These are phyloP conservation scores for Aspergillus ochraceus DNA, from an alignment of 2,329 filamentous ascomycete genomes.

Conservation along the genomic window DNA sequence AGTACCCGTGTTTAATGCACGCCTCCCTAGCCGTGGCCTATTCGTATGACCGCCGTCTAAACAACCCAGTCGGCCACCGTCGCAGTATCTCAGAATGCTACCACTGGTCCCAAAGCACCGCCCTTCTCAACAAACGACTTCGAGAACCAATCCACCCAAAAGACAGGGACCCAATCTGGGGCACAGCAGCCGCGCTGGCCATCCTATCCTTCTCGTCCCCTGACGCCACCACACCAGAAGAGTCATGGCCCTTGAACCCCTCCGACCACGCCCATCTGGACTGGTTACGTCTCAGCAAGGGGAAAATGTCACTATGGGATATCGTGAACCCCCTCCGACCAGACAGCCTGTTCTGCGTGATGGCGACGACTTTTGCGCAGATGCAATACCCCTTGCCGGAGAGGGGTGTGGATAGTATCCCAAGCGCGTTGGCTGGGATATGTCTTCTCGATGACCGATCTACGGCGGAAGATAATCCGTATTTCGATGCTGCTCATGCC, in stretches of 20 bases:
- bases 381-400: slow-evolving; percentile 37
- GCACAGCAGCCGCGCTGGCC: slow-evolving; percentile 45
- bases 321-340: slow-evolving; percentile 51
- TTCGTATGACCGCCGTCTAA: slow-evolving; percentile 36
- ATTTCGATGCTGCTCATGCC: slow-evolving; percentile 41
- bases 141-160: slow-evolving; percentile 30
- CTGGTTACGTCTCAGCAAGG: slow-evolving; percentile 59
- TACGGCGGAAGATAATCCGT: slow-evolving; percentile 37
- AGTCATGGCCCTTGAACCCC: slow-evolving; percentile 58
- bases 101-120: slow-evolving; percentile 46
- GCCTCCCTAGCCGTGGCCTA: slow-evolving; percentile 46
- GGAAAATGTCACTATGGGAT: slow-evolving; percentile 57
- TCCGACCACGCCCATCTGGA: slow-evolving; percentile 49
- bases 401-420: slow-evolving; percentile 22
- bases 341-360: slow-evolving; percentile 49
- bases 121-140: slow-evolving; percentile 42
- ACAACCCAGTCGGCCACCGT: slow-evolving; percentile 17
- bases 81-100: slow-evolving; percentile 43
- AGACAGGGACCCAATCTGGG: slow-evolving; percentile 51
- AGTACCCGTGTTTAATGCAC: slow-evolving; percentile 51
- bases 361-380: slow-evolving; percentile 33
- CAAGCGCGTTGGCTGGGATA: slow-evolving; percentile 17
- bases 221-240: slow-evolving; percentile 41
- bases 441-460: slow-evolving; percentile 31
- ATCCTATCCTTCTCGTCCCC: slow-evolving; percentile 44